Base-by-base conservation (phyloP, 1,139 yeast species). In the Tardiomyces digboiensis region DNA sequence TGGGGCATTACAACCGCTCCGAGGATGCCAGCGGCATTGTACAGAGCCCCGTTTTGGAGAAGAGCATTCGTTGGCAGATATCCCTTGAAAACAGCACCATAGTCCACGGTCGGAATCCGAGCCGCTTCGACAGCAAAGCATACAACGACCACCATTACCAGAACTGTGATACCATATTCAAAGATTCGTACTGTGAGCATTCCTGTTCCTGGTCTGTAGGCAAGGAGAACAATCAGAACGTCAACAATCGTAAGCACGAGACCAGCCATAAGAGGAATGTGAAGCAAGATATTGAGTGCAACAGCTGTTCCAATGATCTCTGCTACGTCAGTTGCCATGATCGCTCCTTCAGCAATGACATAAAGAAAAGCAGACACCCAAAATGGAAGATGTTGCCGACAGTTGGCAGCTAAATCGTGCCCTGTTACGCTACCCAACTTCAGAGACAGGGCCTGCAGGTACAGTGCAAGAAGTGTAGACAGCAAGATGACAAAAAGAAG, bases 1-100 rank as follows among this genome's bases (percentile, higher is more conserved):
- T 83, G 91, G 29, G 88, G 86, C 91, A 83, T 83, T 22, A 83
- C 91, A 0, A 91, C 83, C 22, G 91, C 85, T 58, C 93, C 93
- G 40, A 85, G 67, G 52, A 85, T 78, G 16, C 89, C 82, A 21
- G 87, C 80, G 6, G 91, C 85, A 40, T 80, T 75, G 49, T 84
- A 79, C 58, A 84, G 66, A 7, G 91, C 91, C 44, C 68, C 68
- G 12, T 78, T 76, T 42, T 74, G 67, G 49, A 84, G 73, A 72
- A 83, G 74, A 50, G 76, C 74, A 26, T 63, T 60, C 0, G 87
- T 80, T 0, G 95, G 94, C 0, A 75, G 75, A 62, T 67, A 85
- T 0, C 95, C 94, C 49, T 85, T 66, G 52, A 85, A 76, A 5
- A 85, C 67, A 8, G 71, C 67, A 19, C 79, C 64, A 0, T 75